A percentile compares a stretch with the other conserved stretches of the same genome.
phyloP scores from a whole-genome alignment of 2,329 filamentous ascomycete genomes.

The Fusarium nodosum region DNA sequence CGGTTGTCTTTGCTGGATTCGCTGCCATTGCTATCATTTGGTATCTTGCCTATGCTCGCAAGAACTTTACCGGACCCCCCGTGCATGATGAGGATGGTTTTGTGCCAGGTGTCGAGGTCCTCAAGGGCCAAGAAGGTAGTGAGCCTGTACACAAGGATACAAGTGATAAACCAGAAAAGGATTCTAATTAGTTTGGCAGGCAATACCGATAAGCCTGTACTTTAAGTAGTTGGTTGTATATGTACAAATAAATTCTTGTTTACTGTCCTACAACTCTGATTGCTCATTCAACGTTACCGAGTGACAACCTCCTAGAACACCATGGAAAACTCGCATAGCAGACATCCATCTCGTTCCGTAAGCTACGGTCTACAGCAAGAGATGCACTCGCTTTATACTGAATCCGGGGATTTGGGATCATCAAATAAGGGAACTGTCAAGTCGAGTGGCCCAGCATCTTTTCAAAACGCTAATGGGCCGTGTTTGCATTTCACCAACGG shows the following conservation, averaged over 20 bases:
- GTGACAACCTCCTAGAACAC: not conserved
- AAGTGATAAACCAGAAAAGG: slow-evolving; percentile 33
- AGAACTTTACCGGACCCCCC: slow-evolving; percentile 72
- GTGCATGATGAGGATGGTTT: slow-evolving; percentile 21
- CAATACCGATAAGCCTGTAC: slow-evolving; percentile 17
- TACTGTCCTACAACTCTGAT: not conserved
- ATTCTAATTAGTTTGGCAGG: slow-evolving; percentile 32
- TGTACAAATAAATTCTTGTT: slow-evolving; percentile 26
- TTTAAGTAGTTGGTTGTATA: slow-evolving; percentile 18
- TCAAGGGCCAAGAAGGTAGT: slow-evolving; percentile 33
- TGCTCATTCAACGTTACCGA: not conserved
- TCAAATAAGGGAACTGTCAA: too few species aligned
- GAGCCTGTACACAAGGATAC: slow-evolving; percentile 15
- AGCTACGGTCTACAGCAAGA: too few species aligned
- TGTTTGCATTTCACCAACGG: too few species aligned
- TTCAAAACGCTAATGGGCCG: too few species aligned
- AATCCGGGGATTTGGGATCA: too few species aligned
- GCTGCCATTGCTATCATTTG: slow-evolving; percentile 70
- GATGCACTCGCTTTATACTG: too few species aligned
- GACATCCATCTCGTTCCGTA: too few species aligned
- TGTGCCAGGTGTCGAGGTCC: slow-evolving; percentile 41
- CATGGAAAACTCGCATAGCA: too few species aligned
- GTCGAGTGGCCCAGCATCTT: too few species aligned
- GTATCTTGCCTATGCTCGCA: slow-evolving; percentile 74
- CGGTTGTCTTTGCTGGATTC: slow-evolving; percentile 74